Conservation (phyloP, 805 yeast species). For the Starmerella ratchasimensis region DNA sequence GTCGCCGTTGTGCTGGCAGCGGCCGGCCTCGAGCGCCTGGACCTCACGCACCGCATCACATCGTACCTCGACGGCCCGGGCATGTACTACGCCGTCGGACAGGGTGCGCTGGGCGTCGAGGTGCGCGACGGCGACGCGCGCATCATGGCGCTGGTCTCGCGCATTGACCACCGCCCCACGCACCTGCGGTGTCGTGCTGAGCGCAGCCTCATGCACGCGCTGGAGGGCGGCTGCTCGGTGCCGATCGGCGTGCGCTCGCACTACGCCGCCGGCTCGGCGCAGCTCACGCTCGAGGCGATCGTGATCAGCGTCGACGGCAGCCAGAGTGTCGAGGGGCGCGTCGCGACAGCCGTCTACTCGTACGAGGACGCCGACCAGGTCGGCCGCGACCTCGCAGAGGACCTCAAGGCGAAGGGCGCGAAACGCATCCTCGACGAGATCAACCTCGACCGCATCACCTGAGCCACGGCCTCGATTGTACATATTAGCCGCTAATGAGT, state of each 20-base stretch:
- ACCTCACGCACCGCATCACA: slow-evolving; percentile 63
- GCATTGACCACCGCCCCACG: slow-evolving; percentile 52
- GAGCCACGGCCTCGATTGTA: too few relatives aligned
- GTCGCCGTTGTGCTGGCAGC: slow-evolving; percentile 77
- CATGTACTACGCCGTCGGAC: slow-evolving; percentile 97
- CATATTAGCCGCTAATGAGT: too few relatives aligned
- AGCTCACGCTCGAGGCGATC: slow-evolving; percentile 47
- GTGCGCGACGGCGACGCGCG: slow-evolving; percentile 55
- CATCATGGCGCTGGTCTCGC: slow-evolving; percentile 44
- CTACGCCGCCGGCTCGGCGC: slow-evolving; percentile 35
- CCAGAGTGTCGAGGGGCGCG: slow-evolving; percentile 46
- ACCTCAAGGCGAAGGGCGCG: slow-evolving; percentile 64
- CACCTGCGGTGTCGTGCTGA: slow-evolving; percentile 76
- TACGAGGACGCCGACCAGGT: slow-evolving; percentile 52
- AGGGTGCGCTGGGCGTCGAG: slow-evolving; percentile 92
- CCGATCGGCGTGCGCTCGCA: slow-evolving; percentile 82
- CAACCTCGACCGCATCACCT: slow-evolving; percentile 29
- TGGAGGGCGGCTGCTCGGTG: slow-evolving; percentile 97
- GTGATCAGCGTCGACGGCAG: slow-evolving; percentile 80
- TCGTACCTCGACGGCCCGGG: slow-evolving; percentile 54
- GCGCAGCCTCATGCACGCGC: slow-evolving; percentile 66
- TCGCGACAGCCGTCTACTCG: slow-evolving; percentile 29
- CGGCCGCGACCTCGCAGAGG: slow-evolving; percentile 57
- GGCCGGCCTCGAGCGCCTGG: slow-evolving; percentile 74
- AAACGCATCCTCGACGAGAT: slow-evolving; percentile 67